Conservation (phyloP, 345 rosid species). For the Murraya paniculata region DNA sequence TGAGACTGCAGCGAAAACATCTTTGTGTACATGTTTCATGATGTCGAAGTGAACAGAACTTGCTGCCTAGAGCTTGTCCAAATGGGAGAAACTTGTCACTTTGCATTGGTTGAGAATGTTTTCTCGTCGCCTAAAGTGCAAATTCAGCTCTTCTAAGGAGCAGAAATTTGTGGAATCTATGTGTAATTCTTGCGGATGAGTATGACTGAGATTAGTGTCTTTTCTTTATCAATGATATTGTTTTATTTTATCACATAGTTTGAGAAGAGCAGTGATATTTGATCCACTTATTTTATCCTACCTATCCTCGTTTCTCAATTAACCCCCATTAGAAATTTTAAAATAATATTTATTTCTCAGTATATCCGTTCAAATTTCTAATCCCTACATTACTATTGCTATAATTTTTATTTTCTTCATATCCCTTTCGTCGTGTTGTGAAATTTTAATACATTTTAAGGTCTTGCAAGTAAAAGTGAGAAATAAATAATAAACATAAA, state of each 20-base stretch:
- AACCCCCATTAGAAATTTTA: no score
- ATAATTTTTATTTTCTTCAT: no score
- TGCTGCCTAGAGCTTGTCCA: neutral
- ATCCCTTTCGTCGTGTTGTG: no score
- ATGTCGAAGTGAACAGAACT: neutral
- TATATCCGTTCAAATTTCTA: no score
- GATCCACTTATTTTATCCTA: neutral
- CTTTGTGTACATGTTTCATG: neutral
- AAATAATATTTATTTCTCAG: no score
- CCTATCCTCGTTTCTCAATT: neutral
- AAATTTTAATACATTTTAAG: no score
- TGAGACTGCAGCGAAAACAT: neutral
- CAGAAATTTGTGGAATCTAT: neutral
- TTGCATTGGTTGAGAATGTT: neutral
- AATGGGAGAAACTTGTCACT: neutral
- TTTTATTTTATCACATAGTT: neutral
- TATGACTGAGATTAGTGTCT: neutral
- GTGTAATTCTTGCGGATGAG: neutral
- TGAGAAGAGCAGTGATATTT: neutral
- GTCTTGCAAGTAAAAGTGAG: no score
- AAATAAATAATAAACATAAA: no score
- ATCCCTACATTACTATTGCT: no score
- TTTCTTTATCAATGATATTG: no score
- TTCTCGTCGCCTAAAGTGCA: neutral
- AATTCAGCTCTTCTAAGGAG: neutral